phyloP scores from a whole-genome alignment of 352 stramenopile species.

The Saprolegnia diclina region DNA sequence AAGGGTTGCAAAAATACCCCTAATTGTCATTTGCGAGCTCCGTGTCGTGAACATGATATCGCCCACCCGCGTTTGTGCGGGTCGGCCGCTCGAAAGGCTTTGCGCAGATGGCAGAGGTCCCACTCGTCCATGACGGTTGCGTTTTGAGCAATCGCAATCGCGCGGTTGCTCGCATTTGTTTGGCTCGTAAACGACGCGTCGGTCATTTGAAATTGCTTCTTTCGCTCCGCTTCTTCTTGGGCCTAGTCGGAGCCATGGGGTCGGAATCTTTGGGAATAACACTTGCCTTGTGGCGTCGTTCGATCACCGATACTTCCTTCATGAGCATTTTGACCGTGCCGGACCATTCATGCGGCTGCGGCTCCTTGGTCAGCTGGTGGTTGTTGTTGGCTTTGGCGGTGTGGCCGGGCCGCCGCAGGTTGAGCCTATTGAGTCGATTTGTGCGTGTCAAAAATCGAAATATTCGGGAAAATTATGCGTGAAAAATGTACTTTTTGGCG shows the following conservation, averaged over 20 bases:
- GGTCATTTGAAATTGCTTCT: constrained; percentile 36
- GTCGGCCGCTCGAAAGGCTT: constrained; percentile 9
- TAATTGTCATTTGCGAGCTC: background rate
- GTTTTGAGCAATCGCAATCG: background rate
- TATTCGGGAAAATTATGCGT: background rate
- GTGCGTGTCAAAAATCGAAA: no score
- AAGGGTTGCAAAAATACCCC: constrained; percentile 8
- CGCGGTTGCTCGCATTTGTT: constrained; percentile 18
- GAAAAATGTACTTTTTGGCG: constrained; percentile 31
- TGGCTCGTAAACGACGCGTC: constrained; percentile 30
- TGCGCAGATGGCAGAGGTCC: constrained; percentile 24
- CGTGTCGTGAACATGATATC: no score
- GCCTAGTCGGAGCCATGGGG: constrained; percentile 28
- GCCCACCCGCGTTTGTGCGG: constrained; percentile 13
- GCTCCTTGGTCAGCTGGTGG: constrained; percentile 13
- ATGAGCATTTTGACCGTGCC: constrained; percentile 69
- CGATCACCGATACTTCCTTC: constrained; percentile 47
- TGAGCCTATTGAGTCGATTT: constrained; percentile 29
- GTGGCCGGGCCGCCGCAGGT: constrained; percentile 24
- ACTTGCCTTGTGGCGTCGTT: constrained; percentile 36
- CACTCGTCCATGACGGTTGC: constrained; percentile 22
- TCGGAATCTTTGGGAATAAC: background rate
- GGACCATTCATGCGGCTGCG: constrained; percentile 47
- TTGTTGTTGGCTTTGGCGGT: background rate
- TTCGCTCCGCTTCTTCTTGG: constrained; percentile 31